phyloP scores from a whole-genome alignment of 179 eudicot genomes.

The Beta corolliflora region DNA sequence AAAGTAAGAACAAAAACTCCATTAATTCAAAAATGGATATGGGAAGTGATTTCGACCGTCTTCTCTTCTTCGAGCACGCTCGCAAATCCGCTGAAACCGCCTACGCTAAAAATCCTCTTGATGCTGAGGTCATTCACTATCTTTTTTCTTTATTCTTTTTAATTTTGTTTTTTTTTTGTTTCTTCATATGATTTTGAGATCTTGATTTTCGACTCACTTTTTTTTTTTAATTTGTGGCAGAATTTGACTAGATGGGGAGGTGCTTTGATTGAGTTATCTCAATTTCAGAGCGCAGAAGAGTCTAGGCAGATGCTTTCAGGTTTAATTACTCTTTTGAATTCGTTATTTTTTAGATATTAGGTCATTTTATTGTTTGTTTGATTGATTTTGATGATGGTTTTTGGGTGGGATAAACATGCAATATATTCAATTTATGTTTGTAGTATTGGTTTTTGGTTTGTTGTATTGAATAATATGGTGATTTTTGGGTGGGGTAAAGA shows the following conservation, averaged over 20 bases:
- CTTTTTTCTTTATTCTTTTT: background rate
- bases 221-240: slow-evolving; percentile 34
- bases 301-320: slow-evolving; percentile 74
- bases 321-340: slow-evolving; percentile 20
- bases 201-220: background rate
- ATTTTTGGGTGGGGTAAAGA: background rate
- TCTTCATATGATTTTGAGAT: background rate
- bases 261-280: slow-evolving; percentile 79
- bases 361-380: no score
- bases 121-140: slow-evolving; percentile 54
- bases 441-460: no score
- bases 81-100: slow-evolving; percentile 63
- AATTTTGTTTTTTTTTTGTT: background rate
- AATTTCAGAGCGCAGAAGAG: slow-evolving; percentile 52
- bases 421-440: no score
- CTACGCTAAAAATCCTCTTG: slow-evolving; percentile 63
- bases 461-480: no score
- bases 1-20: no score
- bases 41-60: slow-evolving; percentile 65
- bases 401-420: no score
- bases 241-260: slow-evolving; percentile 96
- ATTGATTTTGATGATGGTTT: no score
- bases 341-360: no score
- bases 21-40: slow-evolving; percentile 45
- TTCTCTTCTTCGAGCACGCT: slow-evolving; percentile 77